Percentiles rank a stretch among this genome's conserved stretches.
Conservation (phyloP, 2,329 filamentous ascomycete species). For the Ophiocordyceps sinensis region DNA sequence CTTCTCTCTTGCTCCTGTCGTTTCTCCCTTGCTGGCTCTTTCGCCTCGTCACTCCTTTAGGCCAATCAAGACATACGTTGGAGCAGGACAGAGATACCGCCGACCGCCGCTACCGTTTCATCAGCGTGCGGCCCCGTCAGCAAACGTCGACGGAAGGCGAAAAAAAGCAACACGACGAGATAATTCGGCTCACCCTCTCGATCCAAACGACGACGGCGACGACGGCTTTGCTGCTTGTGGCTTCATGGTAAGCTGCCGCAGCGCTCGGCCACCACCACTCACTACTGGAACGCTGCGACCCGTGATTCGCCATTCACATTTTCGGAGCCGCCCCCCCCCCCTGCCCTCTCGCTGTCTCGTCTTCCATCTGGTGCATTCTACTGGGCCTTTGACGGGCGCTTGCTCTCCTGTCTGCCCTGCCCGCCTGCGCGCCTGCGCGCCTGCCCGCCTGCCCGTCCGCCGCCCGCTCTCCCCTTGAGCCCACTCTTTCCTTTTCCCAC, state of each 20-base stretch:
- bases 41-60: too few relatives aligned
- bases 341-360: neutral
- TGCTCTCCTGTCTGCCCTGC: constrained; percentile 1
- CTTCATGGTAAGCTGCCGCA: neutral
- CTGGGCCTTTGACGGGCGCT: constrained; percentile 1
- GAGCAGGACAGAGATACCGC: too few relatives aligned
- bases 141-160: too few relatives aligned
- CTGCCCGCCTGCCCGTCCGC: too few relatives aligned
- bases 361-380: constrained; percentile 1
- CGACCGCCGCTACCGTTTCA: too few relatives aligned
- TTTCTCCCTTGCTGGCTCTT: too few relatives aligned
- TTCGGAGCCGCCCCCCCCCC: constrained; percentile 2
- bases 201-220: neutral
- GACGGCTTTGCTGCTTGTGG: neutral
- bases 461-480: too few relatives aligned
- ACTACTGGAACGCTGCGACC: constrained; percentile 2
- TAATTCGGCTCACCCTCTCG: neutral
- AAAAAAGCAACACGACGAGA: too few relatives aligned
- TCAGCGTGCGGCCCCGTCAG: too few relatives aligned
- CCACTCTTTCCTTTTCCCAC: neutral
- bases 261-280: neutral
- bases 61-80: too few relatives aligned
- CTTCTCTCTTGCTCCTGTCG: too few relatives aligned
- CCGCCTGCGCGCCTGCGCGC: too few relatives aligned
- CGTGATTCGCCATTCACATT: constrained; percentile 1